Conservation (phyloP, 2,329 filamentous ascomycete species). For the Ciborinia camelliae region DNA sequence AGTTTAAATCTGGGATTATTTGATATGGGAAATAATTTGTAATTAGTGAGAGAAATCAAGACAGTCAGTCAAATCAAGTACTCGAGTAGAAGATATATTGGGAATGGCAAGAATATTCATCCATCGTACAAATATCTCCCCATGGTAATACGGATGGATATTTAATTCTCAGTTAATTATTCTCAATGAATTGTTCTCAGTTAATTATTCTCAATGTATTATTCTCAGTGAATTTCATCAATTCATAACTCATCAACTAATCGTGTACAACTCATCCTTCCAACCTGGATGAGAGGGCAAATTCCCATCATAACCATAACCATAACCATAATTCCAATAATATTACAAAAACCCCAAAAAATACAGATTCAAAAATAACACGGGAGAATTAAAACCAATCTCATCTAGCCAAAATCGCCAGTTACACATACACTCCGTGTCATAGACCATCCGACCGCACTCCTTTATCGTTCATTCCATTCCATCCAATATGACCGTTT, state of each 20-base stretch:
- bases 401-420: not conserved
- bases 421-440: not conserved
- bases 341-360: not conserved
- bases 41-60: not conserved
- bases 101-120: too few species aligned
- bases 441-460: not conserved
- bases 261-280: not conserved
- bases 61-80: too few species aligned
- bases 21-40: not conserved
- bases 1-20: not conserved
- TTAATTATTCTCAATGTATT: too few species aligned
- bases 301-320: too few species aligned
- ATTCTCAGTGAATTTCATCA: not conserved
- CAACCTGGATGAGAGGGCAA: not conserved
- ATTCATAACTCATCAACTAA: not conserved
- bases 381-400: not conserved
- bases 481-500: not conserved
- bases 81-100: too few species aligned
- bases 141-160: too few species aligned
- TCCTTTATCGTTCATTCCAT: not conserved
- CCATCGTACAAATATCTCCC: too few species aligned
- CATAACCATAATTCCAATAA: not conserved
- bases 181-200: too few species aligned
- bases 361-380: not conserved
- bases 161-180: too few species aligned